Conservation (phyloP, 306 rosid species). For the Hylodesmum podocarpum region DNA sequence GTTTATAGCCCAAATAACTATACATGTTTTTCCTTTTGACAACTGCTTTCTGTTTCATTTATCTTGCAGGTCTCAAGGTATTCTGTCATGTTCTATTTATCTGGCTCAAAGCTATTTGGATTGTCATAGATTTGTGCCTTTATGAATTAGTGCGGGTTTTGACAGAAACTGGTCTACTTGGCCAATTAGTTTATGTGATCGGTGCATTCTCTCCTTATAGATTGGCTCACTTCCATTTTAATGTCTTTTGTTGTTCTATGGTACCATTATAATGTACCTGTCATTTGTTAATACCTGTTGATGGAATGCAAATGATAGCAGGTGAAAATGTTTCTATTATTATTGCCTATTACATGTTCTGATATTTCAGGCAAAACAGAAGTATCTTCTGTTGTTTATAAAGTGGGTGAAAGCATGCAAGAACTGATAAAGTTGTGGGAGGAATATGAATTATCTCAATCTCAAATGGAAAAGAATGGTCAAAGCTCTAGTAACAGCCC, state of each 20-base stretch:
- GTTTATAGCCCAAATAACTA: not conserved
- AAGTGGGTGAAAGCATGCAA: constrained; percentile 99
- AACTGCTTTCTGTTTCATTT: constrained; percentile 27
- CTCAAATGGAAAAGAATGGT: constrained; percentile 59
- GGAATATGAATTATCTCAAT: constrained; percentile 64
- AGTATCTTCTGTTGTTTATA: constrained; percentile 72
- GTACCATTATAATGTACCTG: no score
- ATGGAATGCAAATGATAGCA: constrained; percentile 18
- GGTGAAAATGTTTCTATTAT: not conserved
- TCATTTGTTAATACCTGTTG: not conserved
- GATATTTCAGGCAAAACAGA: constrained; percentile 75
- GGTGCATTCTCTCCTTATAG: not conserved
- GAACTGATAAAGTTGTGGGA: constrained; percentile 88
- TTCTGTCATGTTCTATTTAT: constrained; percentile 45
- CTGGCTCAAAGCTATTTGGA: constrained; percentile 30
- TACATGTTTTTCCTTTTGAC: constrained; percentile 20
- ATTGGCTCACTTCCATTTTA: constrained; percentile 4
- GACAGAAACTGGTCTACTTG: constrained; percentile 19
- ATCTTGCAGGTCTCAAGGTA: constrained; percentile 97
- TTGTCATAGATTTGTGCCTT: constrained; percentile 26
- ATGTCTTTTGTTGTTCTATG: constrained; percentile 1
- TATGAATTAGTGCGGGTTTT: constrained; percentile 25
- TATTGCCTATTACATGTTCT: constrained; percentile 31
- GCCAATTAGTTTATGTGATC: constrained; percentile 6
- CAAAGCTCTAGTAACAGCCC: constrained; percentile 71